phyloP scores from a whole-genome alignment of 805 yeast genomes.

The Cyberlindnera americana region DNA sequence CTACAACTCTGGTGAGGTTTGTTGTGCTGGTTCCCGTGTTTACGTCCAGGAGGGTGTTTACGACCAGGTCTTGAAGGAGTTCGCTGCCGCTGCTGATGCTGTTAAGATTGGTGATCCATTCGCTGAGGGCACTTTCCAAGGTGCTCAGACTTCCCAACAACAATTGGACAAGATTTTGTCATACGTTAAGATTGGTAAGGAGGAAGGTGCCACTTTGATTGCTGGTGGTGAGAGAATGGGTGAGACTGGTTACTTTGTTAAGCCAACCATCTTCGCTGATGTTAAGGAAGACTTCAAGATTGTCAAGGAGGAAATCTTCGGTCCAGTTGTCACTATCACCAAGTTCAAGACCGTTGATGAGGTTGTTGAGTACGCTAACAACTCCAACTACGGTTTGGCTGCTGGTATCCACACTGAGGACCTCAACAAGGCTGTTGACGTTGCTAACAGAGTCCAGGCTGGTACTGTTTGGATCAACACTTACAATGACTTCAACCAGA shows the following conservation, averaged over 20 bases:
- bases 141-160: conserved; percentile 83
- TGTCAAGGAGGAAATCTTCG: conserved; percentile 79
- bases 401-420: conserved; percentile 85
- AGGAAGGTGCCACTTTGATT: conserved; percentile 77
- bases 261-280: conserved; percentile 73
- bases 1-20: conserved; percentile 93
- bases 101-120: conserved; percentile 82
- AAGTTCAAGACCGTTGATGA: conserved; percentile 84
- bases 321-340: conserved; percentile 84
- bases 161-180: conserved; percentile 77
- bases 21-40: conserved; percentile 92
- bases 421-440: conserved; percentile 70
- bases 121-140: conserved; percentile 74
- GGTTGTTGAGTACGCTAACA: conserved; percentile 73
- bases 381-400: conserved; percentile 80
- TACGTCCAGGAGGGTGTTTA: conserved; percentile 83
- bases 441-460: conserved; percentile 69
- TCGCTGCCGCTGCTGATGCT: conserved; percentile 49
- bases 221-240: conserved; percentile 66
- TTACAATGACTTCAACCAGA: conserved; percentile 81
- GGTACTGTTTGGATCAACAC: conserved; percentile 94
- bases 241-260: conserved; percentile 62
- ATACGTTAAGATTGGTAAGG: conserved; percentile 72
- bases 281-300: conserved; percentile 65
- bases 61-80: conserved; percentile 66